phyloP scores from a whole-genome alignment of 768 basidiomycete genomes.

The Termitomyces sp. region DNA sequence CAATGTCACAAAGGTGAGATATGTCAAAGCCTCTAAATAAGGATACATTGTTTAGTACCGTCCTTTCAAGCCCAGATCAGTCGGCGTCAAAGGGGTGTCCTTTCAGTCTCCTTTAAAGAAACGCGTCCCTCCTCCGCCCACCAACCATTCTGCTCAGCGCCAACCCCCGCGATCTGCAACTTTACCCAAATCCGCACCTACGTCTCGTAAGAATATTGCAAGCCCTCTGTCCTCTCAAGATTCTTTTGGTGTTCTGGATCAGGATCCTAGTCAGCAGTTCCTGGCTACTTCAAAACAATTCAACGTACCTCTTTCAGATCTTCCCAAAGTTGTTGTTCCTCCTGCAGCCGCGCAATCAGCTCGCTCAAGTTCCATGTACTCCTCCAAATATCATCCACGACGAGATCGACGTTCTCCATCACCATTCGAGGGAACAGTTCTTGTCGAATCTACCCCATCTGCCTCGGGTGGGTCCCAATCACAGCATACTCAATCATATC shows the following conservation, averaged over 20 bases:
- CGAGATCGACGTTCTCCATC: slow-evolving; percentile 9
- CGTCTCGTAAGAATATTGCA: neutral
- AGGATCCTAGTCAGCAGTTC: slow-evolving; percentile 43
- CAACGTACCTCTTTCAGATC: slow-evolving; percentile 54
- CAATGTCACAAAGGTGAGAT: slow-evolving; percentile 22
- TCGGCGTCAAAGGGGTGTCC: slow-evolving; percentile 28
- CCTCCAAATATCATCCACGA: slow-evolving; percentile 1
- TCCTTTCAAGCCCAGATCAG: slow-evolving; percentile 19
- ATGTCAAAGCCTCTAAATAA: slow-evolving; percentile 12
- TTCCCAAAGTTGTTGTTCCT: slow-evolving; percentile 25
- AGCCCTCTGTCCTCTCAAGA: slow-evolving; percentile 45
- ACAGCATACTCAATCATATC: slow-evolving; percentile 19
- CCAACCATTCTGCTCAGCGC: neutral
- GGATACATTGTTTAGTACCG: slow-evolving; percentile 8
- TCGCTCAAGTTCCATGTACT: slow-evolving; percentile 5
- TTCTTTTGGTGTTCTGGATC: slow-evolving; percentile 54
- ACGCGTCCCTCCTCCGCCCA: slow-evolving; percentile 6
- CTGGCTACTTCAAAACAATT: slow-evolving; percentile 48
- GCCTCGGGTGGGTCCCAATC: slow-evolving; percentile 38
- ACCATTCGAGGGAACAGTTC: slow-evolving; percentile 18
- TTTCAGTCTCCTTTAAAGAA: slow-evolving; percentile 28
- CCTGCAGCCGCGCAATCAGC: neutral
- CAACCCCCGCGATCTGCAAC: neutral
- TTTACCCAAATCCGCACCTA: neutral
- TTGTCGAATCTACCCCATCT: slow-evolving; percentile 57